phyloP scores from a whole-genome alignment of 768 basidiomycete genomes.

The Mycena filopes region DNA sequence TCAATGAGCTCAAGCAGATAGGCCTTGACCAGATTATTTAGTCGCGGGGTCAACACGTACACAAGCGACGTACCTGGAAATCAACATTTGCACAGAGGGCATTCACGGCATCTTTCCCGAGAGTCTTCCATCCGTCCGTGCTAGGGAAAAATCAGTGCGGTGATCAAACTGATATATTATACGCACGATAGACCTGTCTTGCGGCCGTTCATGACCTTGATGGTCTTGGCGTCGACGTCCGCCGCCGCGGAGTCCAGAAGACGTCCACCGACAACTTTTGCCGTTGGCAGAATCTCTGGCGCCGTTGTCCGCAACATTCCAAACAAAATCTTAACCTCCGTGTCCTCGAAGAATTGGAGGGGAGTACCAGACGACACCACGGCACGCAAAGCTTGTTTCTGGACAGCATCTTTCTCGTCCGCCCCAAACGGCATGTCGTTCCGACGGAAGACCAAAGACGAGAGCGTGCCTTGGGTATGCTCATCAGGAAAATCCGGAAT shows the following conservation, averaged over 20 bases:
- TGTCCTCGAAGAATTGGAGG: neutral
- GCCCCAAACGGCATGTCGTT: no score
- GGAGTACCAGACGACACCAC: neutral
- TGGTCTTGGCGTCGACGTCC: neutral
- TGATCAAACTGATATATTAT: neutral
- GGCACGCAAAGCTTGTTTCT: no score
- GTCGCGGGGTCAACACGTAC: neutral
- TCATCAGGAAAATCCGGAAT: no score
- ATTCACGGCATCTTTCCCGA: neutral
- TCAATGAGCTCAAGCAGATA: constrained; percentile 11
- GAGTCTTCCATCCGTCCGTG: constrained; percentile 6
- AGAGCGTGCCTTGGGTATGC: no score
- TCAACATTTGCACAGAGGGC: constrained; percentile 13
- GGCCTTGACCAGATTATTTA: neutral
- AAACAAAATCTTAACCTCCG: neutral
- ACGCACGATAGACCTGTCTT: neutral
- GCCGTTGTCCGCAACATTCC: neutral
- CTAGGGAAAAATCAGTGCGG: neutral
- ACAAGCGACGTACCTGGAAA: constrained; percentile 1
- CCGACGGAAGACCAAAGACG: no score
- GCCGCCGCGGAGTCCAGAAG: neutral
- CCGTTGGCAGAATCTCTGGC: neutral
- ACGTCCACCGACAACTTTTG: neutral
- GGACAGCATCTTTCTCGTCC: no score
- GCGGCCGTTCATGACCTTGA: neutral